Percentiles rank a stretch among this genome's conserved stretches.
phyloP scores from a whole-genome alignment of 805 yeast genomes.

The Lachancea kluyveri region DNA sequence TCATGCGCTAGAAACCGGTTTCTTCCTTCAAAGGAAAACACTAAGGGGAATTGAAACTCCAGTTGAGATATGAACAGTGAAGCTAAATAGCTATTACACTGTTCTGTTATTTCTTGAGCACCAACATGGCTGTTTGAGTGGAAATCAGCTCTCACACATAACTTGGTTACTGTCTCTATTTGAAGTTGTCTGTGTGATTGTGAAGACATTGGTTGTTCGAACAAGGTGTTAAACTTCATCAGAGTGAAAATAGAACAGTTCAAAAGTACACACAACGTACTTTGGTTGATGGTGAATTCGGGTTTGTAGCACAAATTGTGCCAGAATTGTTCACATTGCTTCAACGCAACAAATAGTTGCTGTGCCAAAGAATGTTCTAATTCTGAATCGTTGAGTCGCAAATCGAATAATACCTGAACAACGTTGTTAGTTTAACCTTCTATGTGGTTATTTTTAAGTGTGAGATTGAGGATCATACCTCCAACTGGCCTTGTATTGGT shows the following conservation, averaged over 20 bases:
- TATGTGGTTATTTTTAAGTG: too few species aligned
- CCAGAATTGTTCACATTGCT: constrained; percentile 6
- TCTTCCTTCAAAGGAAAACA: constrained; percentile 26
- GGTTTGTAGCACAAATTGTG: constrained; percentile 5
- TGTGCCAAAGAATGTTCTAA: too few species aligned
- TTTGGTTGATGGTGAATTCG: not conserved
- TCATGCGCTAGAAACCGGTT: constrained; percentile 17
- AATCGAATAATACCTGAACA: too few species aligned
- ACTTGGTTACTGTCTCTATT: constrained; percentile 2
- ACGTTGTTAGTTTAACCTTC: too few species aligned
- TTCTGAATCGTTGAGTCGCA: too few species aligned
- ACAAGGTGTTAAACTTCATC: constrained; percentile 8
- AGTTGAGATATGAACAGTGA: constrained; percentile 28
- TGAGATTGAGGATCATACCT: too few species aligned
- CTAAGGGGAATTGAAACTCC: constrained; percentile 32
- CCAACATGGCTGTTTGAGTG: not conserved
- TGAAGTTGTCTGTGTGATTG: constrained; percentile 3
- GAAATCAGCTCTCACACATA: constrained; percentile 4
- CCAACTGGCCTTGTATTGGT: constrained; percentile 4
- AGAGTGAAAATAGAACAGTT: constrained; percentile 6
- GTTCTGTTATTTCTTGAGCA: constrained; percentile 7
- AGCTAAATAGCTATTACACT: constrained; percentile 22
- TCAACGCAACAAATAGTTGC: constrained; percentile 1
- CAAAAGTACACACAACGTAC: constrained; percentile 1
- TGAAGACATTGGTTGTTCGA: constrained; percentile 10